Conservation (phyloP, 306 rosid genomes). For the Prunus dulcis region DNA sequence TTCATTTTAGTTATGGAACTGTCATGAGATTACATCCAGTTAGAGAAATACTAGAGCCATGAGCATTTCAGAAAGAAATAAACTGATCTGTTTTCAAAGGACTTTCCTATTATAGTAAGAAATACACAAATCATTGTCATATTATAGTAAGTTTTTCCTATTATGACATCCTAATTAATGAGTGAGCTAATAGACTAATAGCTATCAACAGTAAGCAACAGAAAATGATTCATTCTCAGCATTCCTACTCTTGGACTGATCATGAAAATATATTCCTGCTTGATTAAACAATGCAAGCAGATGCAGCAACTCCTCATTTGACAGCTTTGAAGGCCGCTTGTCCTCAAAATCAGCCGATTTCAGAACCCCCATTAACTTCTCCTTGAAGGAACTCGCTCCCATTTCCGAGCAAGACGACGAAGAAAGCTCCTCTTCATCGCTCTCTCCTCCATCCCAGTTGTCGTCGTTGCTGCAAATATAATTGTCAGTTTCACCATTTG, state of each 20-base stretch:
- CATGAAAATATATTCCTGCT: slow-evolving; percentile 65
- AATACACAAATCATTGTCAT: background rate
- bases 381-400: slow-evolving; percentile 26
- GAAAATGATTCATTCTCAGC: slow-evolving; percentile 24
- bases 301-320: slow-evolving; percentile 52
- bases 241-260: slow-evolving; percentile 18
- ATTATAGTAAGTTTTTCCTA: background rate
- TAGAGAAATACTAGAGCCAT: background rate
- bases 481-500: background rate
- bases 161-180: background rate
- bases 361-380: slow-evolving; percentile 51
- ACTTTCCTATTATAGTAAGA: background rate
- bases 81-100: background rate
- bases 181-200: background rate
- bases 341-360: slow-evolving; percentile 53
- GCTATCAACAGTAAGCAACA: slow-evolving; percentile 25
- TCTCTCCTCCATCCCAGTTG: slow-evolving; percentile 2
- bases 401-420: slow-evolving; percentile 27
- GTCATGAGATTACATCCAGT: background rate
- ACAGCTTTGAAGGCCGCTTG: slow-evolving; percentile 73
- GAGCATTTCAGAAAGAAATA: background rate
- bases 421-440: slow-evolving; percentile 11
- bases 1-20: background rate
- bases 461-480: background rate
- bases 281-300: slow-evolving; percentile 63